A percentile compares a stretch with the other conserved stretches of the same genome.
Conservation (phyloP, 495 filamentous ascomycete species). For the Talaromyces ruber region DNA sequence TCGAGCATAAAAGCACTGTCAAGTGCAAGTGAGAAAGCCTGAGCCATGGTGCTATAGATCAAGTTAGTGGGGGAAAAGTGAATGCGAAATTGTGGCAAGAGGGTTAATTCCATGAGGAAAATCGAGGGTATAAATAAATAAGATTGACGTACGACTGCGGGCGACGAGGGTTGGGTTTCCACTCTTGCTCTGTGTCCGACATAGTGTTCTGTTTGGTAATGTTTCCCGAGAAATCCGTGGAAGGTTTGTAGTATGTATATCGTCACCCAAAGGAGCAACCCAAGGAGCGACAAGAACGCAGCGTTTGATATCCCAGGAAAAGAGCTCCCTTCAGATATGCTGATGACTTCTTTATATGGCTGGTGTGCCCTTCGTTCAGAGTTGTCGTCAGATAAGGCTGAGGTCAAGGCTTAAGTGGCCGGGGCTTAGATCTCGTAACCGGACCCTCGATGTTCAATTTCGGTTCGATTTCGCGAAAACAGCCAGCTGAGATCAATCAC, state of each 20-base stretch:
- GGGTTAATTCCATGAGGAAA: neutral
- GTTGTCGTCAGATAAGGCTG: neutral
- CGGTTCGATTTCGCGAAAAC: neutral
- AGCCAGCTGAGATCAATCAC: constrained; percentile 3
- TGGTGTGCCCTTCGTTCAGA: neutral
- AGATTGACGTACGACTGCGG: constrained; percentile 68
- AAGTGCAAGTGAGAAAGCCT: constrained; percentile 75
- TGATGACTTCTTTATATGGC: neutral
- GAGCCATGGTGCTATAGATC: constrained; percentile 65
- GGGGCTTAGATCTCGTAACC: neutral
- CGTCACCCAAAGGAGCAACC: constrained; percentile 4
- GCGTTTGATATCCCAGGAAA: neutral
- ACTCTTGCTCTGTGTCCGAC: constrained; percentile 62
- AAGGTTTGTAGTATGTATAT: constrained; percentile 6
- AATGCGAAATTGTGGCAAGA: constrained; percentile 10
- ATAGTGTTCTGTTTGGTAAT: constrained; percentile 17
- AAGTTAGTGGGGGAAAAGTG: constrained; percentile 13
- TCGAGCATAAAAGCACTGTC: constrained; percentile 86
- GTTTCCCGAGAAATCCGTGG: constrained; percentile 5
- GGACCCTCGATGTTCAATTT: neutral
- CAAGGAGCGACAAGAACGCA: constrained; percentile 3
- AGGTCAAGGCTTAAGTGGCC: neutral
- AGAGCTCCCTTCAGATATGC: neutral
- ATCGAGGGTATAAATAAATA: neutral
- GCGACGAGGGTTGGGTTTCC: constrained; percentile 61